A percentile compares a stretch with the other conserved stretches of the same genome.
phyloP scores from a whole-genome alignment of 768 basidiomycete species.

The Lactarius sanguifluus region DNA sequence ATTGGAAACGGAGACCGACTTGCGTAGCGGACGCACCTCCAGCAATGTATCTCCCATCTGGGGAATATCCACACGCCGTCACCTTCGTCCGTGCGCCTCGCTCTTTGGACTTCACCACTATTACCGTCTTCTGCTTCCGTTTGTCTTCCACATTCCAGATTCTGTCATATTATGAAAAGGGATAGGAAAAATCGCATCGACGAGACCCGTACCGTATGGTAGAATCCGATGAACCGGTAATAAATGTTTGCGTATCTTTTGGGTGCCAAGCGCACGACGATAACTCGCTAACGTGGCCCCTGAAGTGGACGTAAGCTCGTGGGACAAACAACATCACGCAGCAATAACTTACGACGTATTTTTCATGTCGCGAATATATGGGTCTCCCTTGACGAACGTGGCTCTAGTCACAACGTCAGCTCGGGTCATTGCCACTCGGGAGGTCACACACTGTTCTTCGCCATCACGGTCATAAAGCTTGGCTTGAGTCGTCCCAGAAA shows the following conservation, averaged over 20 bases:
- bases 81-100: slow-evolving; percentile 93
- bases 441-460: slow-evolving; percentile 75
- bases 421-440: slow-evolving; percentile 36
- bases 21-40: slow-evolving; percentile 61
- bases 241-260: slow-evolving; percentile 76
- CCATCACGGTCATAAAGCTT: slow-evolving; percentile 92
- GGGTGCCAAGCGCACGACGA: slow-evolving; percentile 94
- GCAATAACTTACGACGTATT: slow-evolving; percentile 78
- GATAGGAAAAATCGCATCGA: background rate
- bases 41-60: slow-evolving; percentile 85
- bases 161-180: slow-evolving; percentile 42
- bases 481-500: slow-evolving; percentile 85
- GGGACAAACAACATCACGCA: slow-evolving; percentile 8
- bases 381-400: slow-evolving; percentile 90
- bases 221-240: slow-evolving; percentile 93
- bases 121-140: slow-evolving; percentile 92
- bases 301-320: slow-evolving; percentile 35
- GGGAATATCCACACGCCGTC: slow-evolving; percentile 81
- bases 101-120: slow-evolving; percentile 96
- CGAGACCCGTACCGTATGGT: slow-evolving; percentile 71
- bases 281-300: slow-evolving; percentile 93
- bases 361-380: slow-evolving; percentile 98
- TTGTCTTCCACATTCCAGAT: slow-evolving; percentile 95
- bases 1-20: background rate
- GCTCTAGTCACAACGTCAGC: slow-evolving; percentile 60